phyloP scores from a whole-genome alignment of 2,329 filamentous ascomycete species.

The Calonectria montana region DNA sequence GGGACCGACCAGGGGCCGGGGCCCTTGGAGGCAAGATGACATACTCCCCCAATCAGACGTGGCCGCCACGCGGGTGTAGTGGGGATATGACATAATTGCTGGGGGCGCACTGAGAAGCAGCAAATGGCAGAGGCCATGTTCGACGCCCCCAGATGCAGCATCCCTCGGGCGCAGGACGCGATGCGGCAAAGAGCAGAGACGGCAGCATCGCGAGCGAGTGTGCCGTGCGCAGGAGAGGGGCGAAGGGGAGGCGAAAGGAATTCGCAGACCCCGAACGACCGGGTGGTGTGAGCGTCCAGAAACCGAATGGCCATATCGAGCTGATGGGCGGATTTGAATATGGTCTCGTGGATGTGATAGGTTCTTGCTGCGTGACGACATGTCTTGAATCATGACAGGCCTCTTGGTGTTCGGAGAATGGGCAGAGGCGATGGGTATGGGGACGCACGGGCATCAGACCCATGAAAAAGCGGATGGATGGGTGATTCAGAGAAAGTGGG shows the following conservation, averaged over 20 bases:
- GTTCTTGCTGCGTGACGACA: constrained; percentile 37
- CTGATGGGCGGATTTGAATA: constrained; percentile 27
- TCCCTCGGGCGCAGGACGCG: constrained; percentile 33
- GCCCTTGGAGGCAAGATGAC: constrained; percentile 45
- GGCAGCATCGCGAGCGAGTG: background rate
- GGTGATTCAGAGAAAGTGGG: constrained; percentile 28
- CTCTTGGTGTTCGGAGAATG: constrained; percentile 27
- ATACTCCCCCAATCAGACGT: constrained; percentile 43
- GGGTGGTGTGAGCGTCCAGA: constrained; percentile 24
- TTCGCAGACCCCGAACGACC: constrained; percentile 9
- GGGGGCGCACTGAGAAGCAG: constrained; percentile 23
- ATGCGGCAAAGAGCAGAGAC: constrained; percentile 28
- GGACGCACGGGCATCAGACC: constrained; percentile 23
- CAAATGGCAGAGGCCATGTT: constrained; percentile 33
- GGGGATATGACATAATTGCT: constrained; percentile 45
- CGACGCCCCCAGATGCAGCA: constrained; percentile 33
- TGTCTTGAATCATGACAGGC: constrained; percentile 40
- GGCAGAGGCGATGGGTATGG: constrained; percentile 16
- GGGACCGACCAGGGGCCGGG: constrained; percentile 37
- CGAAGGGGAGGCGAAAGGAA: constrained; percentile 27
- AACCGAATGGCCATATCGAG: constrained; percentile 25
- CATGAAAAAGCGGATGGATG: constrained; percentile 35
- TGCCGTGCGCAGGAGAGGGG: constrained; percentile 6
- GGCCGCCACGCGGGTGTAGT: constrained; percentile 29
- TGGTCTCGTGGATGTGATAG: constrained; percentile 40